Base-by-base conservation (phyloP, 345 rosid species). In the Aethionema arabicum region DNA sequence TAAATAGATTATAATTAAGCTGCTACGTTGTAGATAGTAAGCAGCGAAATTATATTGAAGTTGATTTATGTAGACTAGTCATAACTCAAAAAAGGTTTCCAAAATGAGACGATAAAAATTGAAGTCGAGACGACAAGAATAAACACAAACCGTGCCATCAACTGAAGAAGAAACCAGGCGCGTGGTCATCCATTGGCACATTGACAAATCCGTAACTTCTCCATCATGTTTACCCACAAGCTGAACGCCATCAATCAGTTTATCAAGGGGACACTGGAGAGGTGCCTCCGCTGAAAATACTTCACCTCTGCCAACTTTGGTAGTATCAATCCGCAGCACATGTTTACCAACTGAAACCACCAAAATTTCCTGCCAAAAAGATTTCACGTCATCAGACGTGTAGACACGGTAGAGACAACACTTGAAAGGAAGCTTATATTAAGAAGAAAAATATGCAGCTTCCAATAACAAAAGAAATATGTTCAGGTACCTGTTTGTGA, bases 131-230 rank as follows among this genome's bases (percentile, higher is more conserved):
- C 8, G 60, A 57, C 10, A 27, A 52, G 44, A 14, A 40, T 11
- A 73, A 66, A 52, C 38, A 81, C 98, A 62, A 55, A 92, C 98
- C 79, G 81, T 76, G 74, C 98, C 97, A 80, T 92, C 98, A 29
- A 56, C 69, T 0, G 98, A 85, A 68, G 98, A 87, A 41, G 98
- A 92, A 71, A 79, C 95, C 73, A 87, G 80, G 50, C 87, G 83
- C 32, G 88, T 80, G 52, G 77, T 81, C 91, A 83, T 82, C 96
- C 91, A 89, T 56, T 89, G 91, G 76, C 91, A 92, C 88, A 92
- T 85, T 30, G 97, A 92, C 72, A 92, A 75, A 76, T 84, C 98
- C n/a, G 98, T 92, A 43, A 92, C 80, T 72, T 83, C 95, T 39
- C 90, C 97, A 55, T 87, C 96, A 70, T 92, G 98, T 72, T 82